Percentiles rank a stretch among this genome's conserved stretches.
Conservation (phyloP, 495 filamentous ascomycete genomes). For the Penicillium paradoxum region DNA sequence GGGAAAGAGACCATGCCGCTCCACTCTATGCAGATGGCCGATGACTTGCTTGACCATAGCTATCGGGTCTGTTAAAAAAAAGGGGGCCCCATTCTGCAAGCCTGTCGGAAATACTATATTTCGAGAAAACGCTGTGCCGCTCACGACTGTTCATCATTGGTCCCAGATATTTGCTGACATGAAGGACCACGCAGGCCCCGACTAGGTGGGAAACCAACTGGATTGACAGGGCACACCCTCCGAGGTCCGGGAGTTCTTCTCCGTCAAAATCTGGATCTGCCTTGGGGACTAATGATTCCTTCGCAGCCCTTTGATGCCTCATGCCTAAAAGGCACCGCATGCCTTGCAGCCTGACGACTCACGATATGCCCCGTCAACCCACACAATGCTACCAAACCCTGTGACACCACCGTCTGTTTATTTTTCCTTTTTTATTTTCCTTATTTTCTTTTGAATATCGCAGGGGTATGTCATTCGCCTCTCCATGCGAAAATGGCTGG, state of each 20-base stretch:
- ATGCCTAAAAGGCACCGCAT: conserved; percentile 17
- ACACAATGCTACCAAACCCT: conserved; percentile 18
- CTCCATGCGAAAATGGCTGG: neutral
- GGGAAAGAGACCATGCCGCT: conserved; percentile 7
- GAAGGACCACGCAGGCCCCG: conserved; percentile 9
- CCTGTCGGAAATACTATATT: conserved; percentile 10
- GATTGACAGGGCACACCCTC: conserved; percentile 12
- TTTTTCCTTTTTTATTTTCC: neutral
- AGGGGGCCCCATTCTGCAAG: conserved; percentile 9
- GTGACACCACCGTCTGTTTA: conserved; percentile 22
- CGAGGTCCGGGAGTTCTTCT: conserved; percentile 5
- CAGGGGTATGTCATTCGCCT: conserved; percentile 14
- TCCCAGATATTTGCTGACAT: conserved; percentile 21
- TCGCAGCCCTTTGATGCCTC: conserved; percentile 1
- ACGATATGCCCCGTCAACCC: conserved; percentile 22
- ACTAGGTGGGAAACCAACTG: conserved; percentile 2
- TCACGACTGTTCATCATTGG: conserved; percentile 18
- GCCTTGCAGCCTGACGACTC: conserved; percentile 28
- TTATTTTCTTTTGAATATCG: neutral
- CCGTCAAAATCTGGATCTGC: conserved; percentile 1
- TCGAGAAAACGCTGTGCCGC: conserved; percentile 4
- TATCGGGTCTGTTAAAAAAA: conserved; percentile 6
- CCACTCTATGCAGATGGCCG: conserved; percentile 17
- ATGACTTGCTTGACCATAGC: conserved; percentile 23
- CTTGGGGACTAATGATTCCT: neutral